These are phyloP conservation scores for Chaetomiaceae sp. DNA, from an alignment of 2,329 filamentous ascomycete species.

Conservation along the genomic window DNA sequence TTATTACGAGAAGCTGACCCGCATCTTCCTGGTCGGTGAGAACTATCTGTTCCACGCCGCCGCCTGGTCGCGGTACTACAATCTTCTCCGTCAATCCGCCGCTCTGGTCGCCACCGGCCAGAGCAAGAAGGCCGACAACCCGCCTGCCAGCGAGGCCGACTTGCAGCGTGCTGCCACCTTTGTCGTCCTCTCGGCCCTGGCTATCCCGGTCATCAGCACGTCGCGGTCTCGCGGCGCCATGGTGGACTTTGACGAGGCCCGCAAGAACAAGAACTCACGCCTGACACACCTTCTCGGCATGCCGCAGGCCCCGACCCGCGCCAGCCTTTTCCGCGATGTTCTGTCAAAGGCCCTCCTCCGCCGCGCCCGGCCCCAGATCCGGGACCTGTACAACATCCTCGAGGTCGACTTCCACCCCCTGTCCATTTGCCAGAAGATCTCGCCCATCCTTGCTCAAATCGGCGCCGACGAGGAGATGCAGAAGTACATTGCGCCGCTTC, in stretches of 20 bases:
- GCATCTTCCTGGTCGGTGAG: slow-evolving; percentile 97
- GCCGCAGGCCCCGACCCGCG: slow-evolving; percentile 80
- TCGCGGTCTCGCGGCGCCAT: slow-evolving; percentile 91
- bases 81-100: slow-evolving; percentile 85
- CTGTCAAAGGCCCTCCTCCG: slow-evolving; percentile 91
- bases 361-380: slow-evolving; percentile 88
- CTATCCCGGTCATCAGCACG: slow-evolving; percentile 99
- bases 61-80: slow-evolving; percentile 96
- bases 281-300: slow-evolving; percentile 95
- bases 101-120: slow-evolving; percentile 76
- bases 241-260: slow-evolving; percentile 92
- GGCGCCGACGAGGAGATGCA: slow-evolving; percentile 92
- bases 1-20: slow-evolving; percentile 98
- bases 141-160: slow-evolving; percentile 79
- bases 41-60: slow-evolving; percentile 99
- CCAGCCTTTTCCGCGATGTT: slow-evolving; percentile 89
- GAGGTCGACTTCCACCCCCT: slow-evolving; percentile 99
- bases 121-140: slow-evolving; percentile 90
- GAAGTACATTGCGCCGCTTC: slow-evolving; percentile 89
- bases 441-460: slow-evolving; percentile 89
- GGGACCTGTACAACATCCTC: slow-evolving; percentile 95
- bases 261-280: slow-evolving; percentile 98
- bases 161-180: slow-evolving; percentile 93
- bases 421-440: slow-evolving; percentile 98
- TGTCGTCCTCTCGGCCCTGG: slow-evolving; percentile 86